Base-by-base conservation (phyloP, 352 stramenopile species). In the Pythium myriotylum region DNA sequence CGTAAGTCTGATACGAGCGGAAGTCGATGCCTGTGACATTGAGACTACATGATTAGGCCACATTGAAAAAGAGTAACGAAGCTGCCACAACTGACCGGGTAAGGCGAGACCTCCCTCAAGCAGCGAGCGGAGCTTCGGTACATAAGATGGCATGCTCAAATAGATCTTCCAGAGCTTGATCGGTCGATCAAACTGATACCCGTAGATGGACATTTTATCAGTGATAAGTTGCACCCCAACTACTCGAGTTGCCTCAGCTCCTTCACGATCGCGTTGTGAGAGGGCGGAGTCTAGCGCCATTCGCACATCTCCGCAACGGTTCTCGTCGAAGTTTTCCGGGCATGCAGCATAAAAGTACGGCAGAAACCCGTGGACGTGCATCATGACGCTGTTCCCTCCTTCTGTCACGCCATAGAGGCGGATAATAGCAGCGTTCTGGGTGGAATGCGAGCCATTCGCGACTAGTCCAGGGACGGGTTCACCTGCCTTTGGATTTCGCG, bases 301-400 rank as follows among this genome's bases (percentile, higher is more conserved):
- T 23, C 86, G 81, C 46, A 96, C 85, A n/a, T 86, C 71, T 12
- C 82, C 84, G 33, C 79, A 92, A 9, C 83, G 76, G 27, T 58
- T 77, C 56, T 78, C 73, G 56, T 93, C 70, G 27, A 92, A 86
- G 33, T 76, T 68, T 51, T 88, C 77, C 22, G 74, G 91, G 70
- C 77, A 98, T 26, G 65, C 83, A 46, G 79, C 96, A 74, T 98
- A 99, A 56, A 97, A 98, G 76, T 99, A 99, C 2, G 97, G 93
- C 26, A 98, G 92, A 47, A 99, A 98, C 27, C 97, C 97, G 68
- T 99, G 97, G 27, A 99, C 91, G 70, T 99, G 97, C 57, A 96
- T 91, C 51, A 98, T 88, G 2, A 99, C 92, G 52, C 92, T 99
- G 74, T 99, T 85, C 53, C 98, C 98, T 12, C 86, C 70, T 54